These are phyloP conservation scores for Fusarium compactum DNA, from an alignment of 2,329 filamentous ascomycete species.

Conservation along the genomic window DNA sequence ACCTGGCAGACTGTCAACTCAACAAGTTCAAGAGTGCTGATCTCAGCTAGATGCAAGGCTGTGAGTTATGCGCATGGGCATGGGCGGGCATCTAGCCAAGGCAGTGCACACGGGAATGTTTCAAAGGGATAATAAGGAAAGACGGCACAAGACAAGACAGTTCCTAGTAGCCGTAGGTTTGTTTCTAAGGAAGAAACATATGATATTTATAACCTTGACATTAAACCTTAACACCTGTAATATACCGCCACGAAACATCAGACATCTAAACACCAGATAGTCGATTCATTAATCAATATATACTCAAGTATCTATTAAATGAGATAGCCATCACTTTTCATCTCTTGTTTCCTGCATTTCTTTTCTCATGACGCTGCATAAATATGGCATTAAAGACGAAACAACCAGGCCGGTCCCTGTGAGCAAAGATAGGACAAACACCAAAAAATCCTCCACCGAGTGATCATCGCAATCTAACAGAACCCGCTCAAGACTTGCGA, in stretches of 20 bases:
- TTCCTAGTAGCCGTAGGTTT: no score
- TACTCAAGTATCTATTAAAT: no score
- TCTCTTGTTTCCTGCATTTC: not conserved
- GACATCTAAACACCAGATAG: no score
- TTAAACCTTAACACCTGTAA: not conserved
- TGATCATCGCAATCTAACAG: constrained; percentile 27
- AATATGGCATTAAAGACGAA: constrained; percentile 24
- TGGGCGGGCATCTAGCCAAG: not conserved
- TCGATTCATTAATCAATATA: no score
- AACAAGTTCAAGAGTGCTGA: constrained; percentile 7
- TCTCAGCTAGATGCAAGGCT: constrained; percentile 14
- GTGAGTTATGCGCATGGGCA: not conserved
- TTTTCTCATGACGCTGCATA: constrained; percentile 8
- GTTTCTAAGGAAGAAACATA: constrained; percentile 4
- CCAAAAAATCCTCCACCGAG: constrained; percentile 17
- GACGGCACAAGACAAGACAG: not conserved
- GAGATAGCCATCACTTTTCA: not conserved
- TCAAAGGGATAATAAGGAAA: not conserved
- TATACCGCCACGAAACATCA: not conserved
- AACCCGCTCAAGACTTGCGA: not conserved
- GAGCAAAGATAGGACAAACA: constrained; percentile 30
- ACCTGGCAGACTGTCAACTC: not conserved
- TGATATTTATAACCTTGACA: not conserved
- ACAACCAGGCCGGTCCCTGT: constrained; percentile 12
- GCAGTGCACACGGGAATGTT: constrained; percentile 11